These are phyloP conservation scores for Neoconidiobolus thromboides DNA, from an alignment of 371 early-diverging fungal species.

Conservation along the genomic window DNA sequence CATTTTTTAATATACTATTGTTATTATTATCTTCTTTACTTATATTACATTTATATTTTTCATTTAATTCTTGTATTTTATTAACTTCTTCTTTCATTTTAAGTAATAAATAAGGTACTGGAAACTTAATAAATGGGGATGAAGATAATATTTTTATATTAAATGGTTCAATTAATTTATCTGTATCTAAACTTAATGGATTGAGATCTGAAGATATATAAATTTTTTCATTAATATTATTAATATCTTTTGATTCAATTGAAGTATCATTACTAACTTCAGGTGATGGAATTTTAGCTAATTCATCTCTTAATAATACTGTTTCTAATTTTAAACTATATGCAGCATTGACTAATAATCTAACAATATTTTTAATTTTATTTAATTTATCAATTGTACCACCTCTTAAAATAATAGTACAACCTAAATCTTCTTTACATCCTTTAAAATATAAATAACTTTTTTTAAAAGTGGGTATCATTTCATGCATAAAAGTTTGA, in stretches of 20 bases:
- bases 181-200: slow-evolving; percentile 6
- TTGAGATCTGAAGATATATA: neutral
- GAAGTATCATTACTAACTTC: neutral
- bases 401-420: slow-evolving; percentile 78
- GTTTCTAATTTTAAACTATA: slow-evolving; percentile 70
- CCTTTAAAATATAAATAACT: slow-evolving; percentile 73
- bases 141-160: slow-evolving; percentile 48
- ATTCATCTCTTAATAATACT: slow-evolving; percentile 51
- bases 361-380: slow-evolving; percentile 51
- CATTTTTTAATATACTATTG: neutral
- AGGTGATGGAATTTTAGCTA: slow-evolving; percentile 16
- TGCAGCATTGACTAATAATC: slow-evolving; percentile 58
- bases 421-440: slow-evolving; percentile 55
- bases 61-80: slow-evolving; percentile 14
- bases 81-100: slow-evolving; percentile 42
- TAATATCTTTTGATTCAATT: neutral
- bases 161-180: slow-evolving; percentile 22
- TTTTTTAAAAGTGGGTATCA: slow-evolving; percentile 53
- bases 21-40: neutral
- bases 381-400: slow-evolving; percentile 30
- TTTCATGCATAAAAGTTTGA: slow-evolving; percentile 51
- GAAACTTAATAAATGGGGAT: slow-evolving; percentile 58
- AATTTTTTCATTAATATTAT: neutral
- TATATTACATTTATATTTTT: neutral
- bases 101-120: slow-evolving; percentile 59